Evolutionary conservation across 495 filamentous ascomycete species (phyloP), one percentile per base, ranked within the genome.

Genomic region (Chlorociboria aeruginascens): DNA sequence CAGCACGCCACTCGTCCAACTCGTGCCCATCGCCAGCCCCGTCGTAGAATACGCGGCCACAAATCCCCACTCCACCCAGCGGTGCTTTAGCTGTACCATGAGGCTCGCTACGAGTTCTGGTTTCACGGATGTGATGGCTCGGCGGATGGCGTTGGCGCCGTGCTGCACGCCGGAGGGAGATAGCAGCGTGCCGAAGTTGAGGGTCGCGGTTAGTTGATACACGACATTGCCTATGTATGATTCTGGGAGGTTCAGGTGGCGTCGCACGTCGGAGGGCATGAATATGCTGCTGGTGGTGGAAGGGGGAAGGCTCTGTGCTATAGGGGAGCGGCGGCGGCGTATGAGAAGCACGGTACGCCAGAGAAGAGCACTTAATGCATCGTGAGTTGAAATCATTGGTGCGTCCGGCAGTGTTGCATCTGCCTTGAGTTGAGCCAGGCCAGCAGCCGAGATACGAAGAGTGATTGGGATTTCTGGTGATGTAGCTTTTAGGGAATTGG

Each of bases 221-320:
- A 50, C 39, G 39, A 32, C 32, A 20, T 50, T 50, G 12, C 48
- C 48, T 10, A 44, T 38, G 13, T 50, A 50, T 0, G 48, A 50
- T 13, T 12, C 6, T 43, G 48, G 31, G 7, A 50, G 40, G 6
- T 38, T 30, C 12, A 50, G 48, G 14, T 50, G 48, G 11, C 20
- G 39, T 20, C 48, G 48, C 2, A 40, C 48, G n/a, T 50, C 48
- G 11, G 40, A 43, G 6, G 48, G 48, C 9, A 50, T n/a, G 48
- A 50, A 50, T 8, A 50, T 13, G 20, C 40, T 50, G 9, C 48
- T 33, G 16, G 20, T 33, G 11, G 48, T 38, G 9, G 40, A 43
- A 13, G 13, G 4, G 40, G 40, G 31, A 14, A 50, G 16, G n/a
- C 13, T 17, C 10, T 36, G 40, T 7, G 39, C 14, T n/a, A 28